Evolutionary conservation across 495 filamentous ascomycete species (phyloP).

Genomic region (Penicillium simplicissimum): DNA sequence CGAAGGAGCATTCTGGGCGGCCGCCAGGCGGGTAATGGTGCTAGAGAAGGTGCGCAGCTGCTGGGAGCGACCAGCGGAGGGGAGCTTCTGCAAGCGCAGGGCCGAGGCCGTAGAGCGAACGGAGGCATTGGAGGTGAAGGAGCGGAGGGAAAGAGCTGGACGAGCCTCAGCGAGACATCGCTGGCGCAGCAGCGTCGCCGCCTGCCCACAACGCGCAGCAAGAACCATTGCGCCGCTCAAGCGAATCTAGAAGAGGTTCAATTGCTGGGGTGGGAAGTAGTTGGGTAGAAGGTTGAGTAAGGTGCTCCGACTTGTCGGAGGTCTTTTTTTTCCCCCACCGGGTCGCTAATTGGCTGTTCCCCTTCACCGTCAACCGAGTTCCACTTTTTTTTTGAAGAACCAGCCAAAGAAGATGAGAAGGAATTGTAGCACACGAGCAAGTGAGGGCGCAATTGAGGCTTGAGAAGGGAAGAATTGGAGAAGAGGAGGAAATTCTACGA

Average conservation of each 20-base stretch:
- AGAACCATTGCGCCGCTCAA: constrained; percentile 49
- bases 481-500: constrained; percentile 19
- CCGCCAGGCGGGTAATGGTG: constrained; percentile 40
- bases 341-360: constrained; percentile 29
- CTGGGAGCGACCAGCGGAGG: constrained; percentile 41
- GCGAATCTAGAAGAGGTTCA: constrained; percentile 20
- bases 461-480: constrained; percentile 10
- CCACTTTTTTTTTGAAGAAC: constrained; percentile 25
- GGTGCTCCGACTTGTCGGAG: constrained; percentile 21
- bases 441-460: constrained; percentile 3
- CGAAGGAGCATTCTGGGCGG: constrained; percentile 69
- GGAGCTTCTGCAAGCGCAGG: constrained; percentile 44
- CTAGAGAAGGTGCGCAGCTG: constrained; percentile 50
- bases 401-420: background rate
- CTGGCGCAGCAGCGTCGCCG: constrained; percentile 47
- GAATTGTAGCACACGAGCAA: background rate
- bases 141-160: constrained; percentile 41
- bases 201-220: constrained; percentile 53
- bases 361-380: constrained; percentile 31
- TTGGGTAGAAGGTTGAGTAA: constrained; percentile 24
- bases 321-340: constrained; percentile 32
- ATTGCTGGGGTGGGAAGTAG: constrained; percentile 26
- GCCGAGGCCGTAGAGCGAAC: constrained; percentile 37
- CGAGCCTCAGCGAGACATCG: constrained; percentile 47
- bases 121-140: constrained; percentile 43